Evolutionary conservation across 2,329 filamentous ascomycete genomes (phyloP), one percentile per base, ranked within the genome.

Genomic region (Sordariomycetes sp.): DNA sequence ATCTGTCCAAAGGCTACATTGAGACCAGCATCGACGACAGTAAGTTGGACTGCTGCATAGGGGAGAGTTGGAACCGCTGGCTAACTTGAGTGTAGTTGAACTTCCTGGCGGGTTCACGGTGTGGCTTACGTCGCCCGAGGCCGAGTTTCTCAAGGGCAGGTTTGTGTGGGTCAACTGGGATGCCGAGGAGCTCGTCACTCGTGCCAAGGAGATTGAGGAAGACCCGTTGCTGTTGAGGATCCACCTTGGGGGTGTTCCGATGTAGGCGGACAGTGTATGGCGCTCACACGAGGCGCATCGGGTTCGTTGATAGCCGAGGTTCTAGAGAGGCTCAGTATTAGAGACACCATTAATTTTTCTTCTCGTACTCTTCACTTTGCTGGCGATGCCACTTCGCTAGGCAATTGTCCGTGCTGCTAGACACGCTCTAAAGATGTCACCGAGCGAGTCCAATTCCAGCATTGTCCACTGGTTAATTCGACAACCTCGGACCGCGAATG

Each of bases 81-180:
- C 52, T 53, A 18, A 53, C 11, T 1, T 22, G 7, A 11, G 37
- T 20, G 12, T 51, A 73, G 70, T 69, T 3, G 62, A 65, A 43
- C 70, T 78, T 11, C 66, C 73, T 1, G 73, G 66, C 0, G 65
- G 72, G 59, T 79, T 79, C 62, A 60, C 66, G 3, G 69, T 78
- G 6, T 79, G 76, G 76, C 64, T 74, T 28, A 69, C 72, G 0
- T 73, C 70, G 28, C 62, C 70, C 1, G 75, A 80, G 61, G 76
- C 78, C 0, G 63, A 61, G 6, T 79, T 80, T 60, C 62, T 81
- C 28, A 74, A 71, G 48, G 69, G 72, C 3, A 75, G 73, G 53
- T 74, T 75, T 24, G 63, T 79, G 0, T 80, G 75, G 73, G 69
- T 72, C 12, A 75, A 76, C 24, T 81, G 77, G 78, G 79, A 81